A percentile compares a stretch with the other conserved stretches of the same genome.
Conservation (phyloP, 2,329 filamentous ascomycete species). For the Hypoxylon rubiginosum region DNA sequence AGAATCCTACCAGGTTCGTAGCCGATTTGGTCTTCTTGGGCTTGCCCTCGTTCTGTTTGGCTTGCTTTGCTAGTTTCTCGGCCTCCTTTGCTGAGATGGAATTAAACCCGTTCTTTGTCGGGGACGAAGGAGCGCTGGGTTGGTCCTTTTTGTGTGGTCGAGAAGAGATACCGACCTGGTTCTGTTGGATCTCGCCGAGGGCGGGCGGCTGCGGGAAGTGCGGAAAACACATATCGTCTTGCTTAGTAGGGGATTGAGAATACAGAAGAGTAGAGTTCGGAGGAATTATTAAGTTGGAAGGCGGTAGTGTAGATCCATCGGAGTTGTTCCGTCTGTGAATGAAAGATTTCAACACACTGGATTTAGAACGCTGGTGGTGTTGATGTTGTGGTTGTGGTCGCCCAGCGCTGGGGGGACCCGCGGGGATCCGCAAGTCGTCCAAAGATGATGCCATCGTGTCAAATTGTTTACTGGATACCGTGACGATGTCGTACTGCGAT, state of each 20-base stretch:
- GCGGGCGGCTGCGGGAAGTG: slow-evolving; percentile 60
- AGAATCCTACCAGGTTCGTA: slow-evolving; percentile 82
- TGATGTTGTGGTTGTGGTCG: slow-evolving; percentile 12
- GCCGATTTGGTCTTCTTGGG: slow-evolving; percentile 86
- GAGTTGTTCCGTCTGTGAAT: slow-evolving; percentile 65
- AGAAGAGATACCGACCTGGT: slow-evolving; percentile 55
- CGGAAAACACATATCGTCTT: slow-evolving; percentile 50
- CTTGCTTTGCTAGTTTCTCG: slow-evolving; percentile 51
- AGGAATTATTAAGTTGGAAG: slow-evolving; percentile 44
- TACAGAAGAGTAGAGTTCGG: slow-evolving; percentile 42
- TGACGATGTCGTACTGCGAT: neutral
- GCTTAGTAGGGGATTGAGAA: slow-evolving; percentile 43
- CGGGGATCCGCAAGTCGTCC: slow-evolving; percentile 43
- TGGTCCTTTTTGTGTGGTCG: slow-evolving; percentile 48
- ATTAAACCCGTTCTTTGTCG: slow-evolving; percentile 47
- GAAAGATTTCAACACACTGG: slow-evolving; percentile 64
- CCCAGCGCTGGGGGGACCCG: slow-evolving; percentile 35
- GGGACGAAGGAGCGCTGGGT: slow-evolving; percentile 43
- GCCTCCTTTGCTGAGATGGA: slow-evolving; percentile 54
- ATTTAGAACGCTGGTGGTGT: slow-evolving; percentile 61
- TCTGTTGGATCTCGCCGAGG: slow-evolving; percentile 70
- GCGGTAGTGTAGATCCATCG: slow-evolving; percentile 55
- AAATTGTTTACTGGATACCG: slow-evolving; percentile 4
- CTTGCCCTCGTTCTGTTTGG: slow-evolving; percentile 65
- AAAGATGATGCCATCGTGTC: slow-evolving; percentile 48